Evolutionary conservation across 352 stramenopile genomes (phyloP).

Genomic region (Globisporangium echinulatum): DNA sequence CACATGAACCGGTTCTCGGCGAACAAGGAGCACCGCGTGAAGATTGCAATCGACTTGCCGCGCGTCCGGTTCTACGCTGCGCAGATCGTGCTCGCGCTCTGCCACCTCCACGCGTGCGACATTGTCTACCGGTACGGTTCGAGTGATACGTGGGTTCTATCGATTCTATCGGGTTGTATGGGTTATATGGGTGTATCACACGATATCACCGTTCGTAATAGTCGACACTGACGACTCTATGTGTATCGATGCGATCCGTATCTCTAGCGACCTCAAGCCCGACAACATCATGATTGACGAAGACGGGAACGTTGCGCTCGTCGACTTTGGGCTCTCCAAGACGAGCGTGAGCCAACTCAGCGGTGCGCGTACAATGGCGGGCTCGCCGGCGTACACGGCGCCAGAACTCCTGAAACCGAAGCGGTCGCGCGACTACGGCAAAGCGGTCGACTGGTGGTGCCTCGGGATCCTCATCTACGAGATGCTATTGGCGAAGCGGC

Average conservation of each 20-base stretch:
- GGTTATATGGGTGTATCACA: too few species aligned
- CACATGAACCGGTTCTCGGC: constrained; percentile 91
- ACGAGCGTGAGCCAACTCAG: constrained; percentile 85
- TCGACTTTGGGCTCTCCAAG: constrained; percentile 94
- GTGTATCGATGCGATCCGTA: too few species aligned
- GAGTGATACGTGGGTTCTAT: neutral
- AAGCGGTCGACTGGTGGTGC: constrained; percentile 86
- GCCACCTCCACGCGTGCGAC: constrained; percentile 88
- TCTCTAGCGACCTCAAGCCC: constrained; percentile 87
- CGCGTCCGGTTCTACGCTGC: constrained; percentile 89
- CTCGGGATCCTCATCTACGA: constrained; percentile 89
- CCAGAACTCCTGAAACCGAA: constrained; percentile 81
- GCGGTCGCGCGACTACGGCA: constrained; percentile 79
- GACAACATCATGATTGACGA: constrained; percentile 95
- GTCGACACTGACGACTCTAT: too few species aligned
- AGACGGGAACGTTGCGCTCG: constrained; percentile 90
- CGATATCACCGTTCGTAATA: too few species aligned
- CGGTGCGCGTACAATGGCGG: constrained; percentile 79
- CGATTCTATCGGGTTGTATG: too few species aligned
- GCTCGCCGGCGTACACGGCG: constrained; percentile 76
- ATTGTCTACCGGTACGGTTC: constrained; percentile 87
- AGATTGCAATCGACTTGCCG: constrained; percentile 70
- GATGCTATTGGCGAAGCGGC: constrained; percentile 88
- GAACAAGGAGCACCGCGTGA: constrained; percentile 85
- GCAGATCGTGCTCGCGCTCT: constrained; percentile 89